Conservation (phyloP, 345 rosid species). For the Aquilaria malaccensis region DNA sequence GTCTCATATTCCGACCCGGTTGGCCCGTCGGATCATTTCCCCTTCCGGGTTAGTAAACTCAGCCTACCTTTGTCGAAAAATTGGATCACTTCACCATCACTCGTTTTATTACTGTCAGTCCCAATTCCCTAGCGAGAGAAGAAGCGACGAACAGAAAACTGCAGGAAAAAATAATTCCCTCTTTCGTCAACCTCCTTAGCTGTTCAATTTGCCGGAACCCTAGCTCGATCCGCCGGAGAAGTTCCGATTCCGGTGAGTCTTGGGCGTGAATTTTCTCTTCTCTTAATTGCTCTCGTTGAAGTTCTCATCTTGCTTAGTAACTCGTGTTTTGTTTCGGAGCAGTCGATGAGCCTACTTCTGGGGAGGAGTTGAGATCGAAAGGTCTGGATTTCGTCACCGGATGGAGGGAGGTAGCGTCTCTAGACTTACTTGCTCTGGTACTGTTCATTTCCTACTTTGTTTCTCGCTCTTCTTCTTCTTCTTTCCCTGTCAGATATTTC, state of each 20-base stretch:
- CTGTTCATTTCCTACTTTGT: slow-evolving; percentile 54
- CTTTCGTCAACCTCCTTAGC: slow-evolving; percentile 10
- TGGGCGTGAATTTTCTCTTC: slow-evolving; percentile 1
- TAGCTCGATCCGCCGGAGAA: slow-evolving; percentile 45
- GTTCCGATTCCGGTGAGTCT: slow-evolving; percentile 45
- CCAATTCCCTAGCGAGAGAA: slow-evolving; percentile 14
- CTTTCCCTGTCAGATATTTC: too few relatives aligned
- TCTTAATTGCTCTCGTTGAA: slow-evolving; percentile 6
- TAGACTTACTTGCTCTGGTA: slow-evolving; percentile 84
- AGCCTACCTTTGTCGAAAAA: neutral
- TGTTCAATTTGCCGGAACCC: slow-evolving; percentile 65
- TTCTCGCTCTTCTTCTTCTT: neutral
- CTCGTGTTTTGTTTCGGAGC: slow-evolving; percentile 15
- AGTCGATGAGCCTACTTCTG: slow-evolving; percentile 60
- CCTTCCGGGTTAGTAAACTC: too few relatives aligned
- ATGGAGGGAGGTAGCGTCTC: slow-evolving; percentile 99
- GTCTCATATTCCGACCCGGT: too few relatives aligned
- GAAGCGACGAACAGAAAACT: slow-evolving; percentile 1
- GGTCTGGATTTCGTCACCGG: slow-evolving; percentile 63
- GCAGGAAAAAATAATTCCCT: slow-evolving; percentile 7
- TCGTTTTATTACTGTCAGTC: slow-evolving; percentile 11
- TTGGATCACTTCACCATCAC: slow-evolving; percentile 17
- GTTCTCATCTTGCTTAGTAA: slow-evolving; percentile 4
- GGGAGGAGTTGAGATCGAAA: slow-evolving; percentile 52
- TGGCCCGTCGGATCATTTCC: too few relatives aligned